phyloP scores from a whole-genome alignment of 345 rosid species.

The Hypericum androsaemum region DNA sequence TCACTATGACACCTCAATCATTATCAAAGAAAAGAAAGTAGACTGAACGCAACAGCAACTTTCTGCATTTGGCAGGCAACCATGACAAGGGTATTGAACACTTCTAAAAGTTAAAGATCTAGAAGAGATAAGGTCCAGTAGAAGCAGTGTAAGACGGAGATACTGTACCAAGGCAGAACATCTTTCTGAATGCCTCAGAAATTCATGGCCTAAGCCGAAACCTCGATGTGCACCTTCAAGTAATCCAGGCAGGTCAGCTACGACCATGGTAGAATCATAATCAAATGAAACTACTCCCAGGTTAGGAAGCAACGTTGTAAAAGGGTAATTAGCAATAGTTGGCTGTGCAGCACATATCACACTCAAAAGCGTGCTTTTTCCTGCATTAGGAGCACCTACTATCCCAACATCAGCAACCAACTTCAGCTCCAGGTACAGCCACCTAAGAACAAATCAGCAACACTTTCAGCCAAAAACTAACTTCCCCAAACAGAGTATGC shows the following conservation, averaged over 20 bases:
- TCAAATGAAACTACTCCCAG: conserved; percentile 92
- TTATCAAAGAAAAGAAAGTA: too few relatives aligned
- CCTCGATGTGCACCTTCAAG: conserved; percentile 96
- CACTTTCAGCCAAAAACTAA: conserved; percentile 1
- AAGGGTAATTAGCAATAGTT: conserved; percentile 77
- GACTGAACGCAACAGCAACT: too few relatives aligned
- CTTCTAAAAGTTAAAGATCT: not conserved
- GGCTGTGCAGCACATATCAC: conserved; percentile 89
- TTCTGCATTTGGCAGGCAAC: too few relatives aligned
- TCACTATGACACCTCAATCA: too few relatives aligned
- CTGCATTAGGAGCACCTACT: conserved; percentile 93
- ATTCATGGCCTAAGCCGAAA: conserved; percentile 89
- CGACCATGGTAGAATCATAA: conserved; percentile 81
- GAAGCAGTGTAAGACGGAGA: conserved; percentile 7
- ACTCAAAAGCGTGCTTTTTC: conserved; percentile 85
- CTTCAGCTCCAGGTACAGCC: conserved; percentile 89
- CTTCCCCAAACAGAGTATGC: not conserved
- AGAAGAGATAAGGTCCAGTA: not conserved
- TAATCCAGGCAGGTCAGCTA: conserved; percentile 94
- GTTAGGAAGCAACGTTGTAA: conserved; percentile 89
- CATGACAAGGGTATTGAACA: not conserved
- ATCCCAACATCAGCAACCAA: conserved; percentile 89
- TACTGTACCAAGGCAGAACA: conserved; percentile 77
- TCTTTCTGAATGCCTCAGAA: conserved; percentile 85
- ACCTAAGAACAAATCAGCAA: conserved; percentile 44